Base-by-base conservation (phyloP, 129 eudicot genomes). In the Rutidosis leptorrhynchoides region DNA sequence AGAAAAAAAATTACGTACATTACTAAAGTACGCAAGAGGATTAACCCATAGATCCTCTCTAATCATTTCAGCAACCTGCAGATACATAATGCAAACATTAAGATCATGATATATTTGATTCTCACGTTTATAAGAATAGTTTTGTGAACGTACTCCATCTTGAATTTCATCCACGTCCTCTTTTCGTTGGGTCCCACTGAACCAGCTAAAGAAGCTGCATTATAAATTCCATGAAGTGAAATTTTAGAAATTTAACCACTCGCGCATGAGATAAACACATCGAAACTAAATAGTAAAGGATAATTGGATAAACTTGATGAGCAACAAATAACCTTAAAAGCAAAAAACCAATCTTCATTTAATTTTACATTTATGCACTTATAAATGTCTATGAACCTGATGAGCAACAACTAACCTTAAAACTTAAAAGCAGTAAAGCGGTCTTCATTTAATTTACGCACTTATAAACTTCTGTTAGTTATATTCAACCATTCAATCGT, bases 21-120 rank as follows among this genome's bases (percentile, higher is more conserved):
- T 88, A 83, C 80, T 83, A 67, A 92, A 92, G 69, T 85, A 92
- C 6, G 85, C 49, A 45, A 92, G 87, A 33, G 98, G 96, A 61
- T 92, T 92, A 28, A 92, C 91, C 98, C 98, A 92, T 71, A 92
- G 83, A 65, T 92, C 98, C 67, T 92, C 98, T 79, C 82, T 92
- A 56, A 92, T 92, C 73, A 89, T 76, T 48, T 92, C 98, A 21
- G 98, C 96, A 78, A 92, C 85, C 96, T 92, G 89, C 32, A 57
- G 70, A 58, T 28, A 16, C 29, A 65, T 70, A 45, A 22, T 54
- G 29, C 53, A 51, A 30, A 35, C 30, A 22, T 61, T 32, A n/a
- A 6, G 20, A 20, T 24, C 22, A 43, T 7, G 17, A 26, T 25
- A 33, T 5, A 56, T 40, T 26, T 11, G 16, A 26, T 8, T 32